Evolutionary conservation across 148 eudicot genomes (phyloP).

Genomic region (Dysphania ambrosioides): DNA sequence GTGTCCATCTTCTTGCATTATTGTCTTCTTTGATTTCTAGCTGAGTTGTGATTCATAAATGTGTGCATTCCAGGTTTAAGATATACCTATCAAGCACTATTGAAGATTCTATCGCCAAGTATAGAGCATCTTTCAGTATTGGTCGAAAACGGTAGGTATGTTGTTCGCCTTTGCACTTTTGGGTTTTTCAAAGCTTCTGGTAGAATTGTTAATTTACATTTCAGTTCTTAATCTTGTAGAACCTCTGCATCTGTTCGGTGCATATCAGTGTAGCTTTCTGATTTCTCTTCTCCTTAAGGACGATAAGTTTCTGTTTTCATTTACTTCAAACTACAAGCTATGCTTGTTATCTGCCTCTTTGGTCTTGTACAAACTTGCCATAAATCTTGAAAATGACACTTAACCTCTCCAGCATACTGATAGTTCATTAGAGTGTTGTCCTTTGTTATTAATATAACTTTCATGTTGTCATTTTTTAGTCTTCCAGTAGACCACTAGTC

Average conservation of each 20-base stretch:
- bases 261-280: neutral
- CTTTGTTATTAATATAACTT: neutral
- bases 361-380: neutral
- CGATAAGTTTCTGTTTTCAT: neutral
- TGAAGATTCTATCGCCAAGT: conserved; percentile 48
- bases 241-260: neutral
- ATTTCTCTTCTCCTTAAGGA: neutral
- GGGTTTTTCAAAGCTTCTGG: neutral
- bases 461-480: neutral
- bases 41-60: no score
- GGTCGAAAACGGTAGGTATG: conserved; percentile 58
- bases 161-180: neutral
- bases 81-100: conserved; percentile 39
- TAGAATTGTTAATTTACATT: neutral
- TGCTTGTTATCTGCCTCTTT: neutral
- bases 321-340: neutral
- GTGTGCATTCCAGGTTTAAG: conserved; percentile 55
- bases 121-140: conserved; percentile 41
- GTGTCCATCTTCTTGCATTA: no score
- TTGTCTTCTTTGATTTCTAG: no score
- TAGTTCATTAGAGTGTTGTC: neutral
- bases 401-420: neutral
- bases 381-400: neutral
- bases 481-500: neutral
- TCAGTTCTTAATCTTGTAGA: neutral